Evolutionary conservation across 2,329 filamentous ascomycete genomes (phyloP).

Genomic region (Exophiala lecanii-corni): DNA sequence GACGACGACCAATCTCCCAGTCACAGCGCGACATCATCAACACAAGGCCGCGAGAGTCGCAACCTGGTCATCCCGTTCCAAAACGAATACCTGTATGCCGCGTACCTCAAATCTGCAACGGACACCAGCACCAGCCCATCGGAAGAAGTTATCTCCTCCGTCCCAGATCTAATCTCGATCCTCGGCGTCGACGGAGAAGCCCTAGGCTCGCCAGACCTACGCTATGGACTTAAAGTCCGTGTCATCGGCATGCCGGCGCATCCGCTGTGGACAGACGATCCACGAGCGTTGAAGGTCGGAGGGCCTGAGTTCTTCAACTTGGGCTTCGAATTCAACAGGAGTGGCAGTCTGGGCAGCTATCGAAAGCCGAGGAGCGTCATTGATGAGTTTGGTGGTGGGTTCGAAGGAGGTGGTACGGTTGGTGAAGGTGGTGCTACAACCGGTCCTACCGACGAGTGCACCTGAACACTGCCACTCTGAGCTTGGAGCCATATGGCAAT

Average conservation of each 20-base stretch:
- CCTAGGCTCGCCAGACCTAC: conserved; percentile 28
- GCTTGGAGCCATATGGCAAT: too few relatives aligned
- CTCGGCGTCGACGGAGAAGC: conserved; percentile 22
- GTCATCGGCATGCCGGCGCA: conserved; percentile 49
- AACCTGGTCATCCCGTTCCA: conserved; percentile 29
- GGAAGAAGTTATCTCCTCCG: conserved; percentile 28
- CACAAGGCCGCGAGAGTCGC: conserved; percentile 3
- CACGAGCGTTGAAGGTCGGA: conserved; percentile 37
- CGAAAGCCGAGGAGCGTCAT: conserved; percentile 28
- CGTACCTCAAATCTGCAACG: conserved; percentile 12
- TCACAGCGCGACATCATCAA: too few relatives aligned
- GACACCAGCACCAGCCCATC: conserved; percentile 5
- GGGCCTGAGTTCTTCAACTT: conserved; percentile 39
- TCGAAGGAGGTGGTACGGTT: too few relatives aligned
- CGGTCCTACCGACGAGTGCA: too few relatives aligned
- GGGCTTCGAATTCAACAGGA: conserved; percentile 23
- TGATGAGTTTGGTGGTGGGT: conserved; percentile 26
- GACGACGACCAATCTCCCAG: conserved; percentile 5
- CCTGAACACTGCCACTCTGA: too few relatives aligned
- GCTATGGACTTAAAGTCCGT: conserved; percentile 49
- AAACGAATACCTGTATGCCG: conserved; percentile 31
- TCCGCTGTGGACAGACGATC: conserved; percentile 45
- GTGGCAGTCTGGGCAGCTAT: conserved; percentile 22
- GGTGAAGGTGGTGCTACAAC: too few relatives aligned
- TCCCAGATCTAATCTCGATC: conserved; percentile 30